Conservation (phyloP, 202 grass and related monocot genomes). For the Schoenoplectus tabernaemontani region DNA sequence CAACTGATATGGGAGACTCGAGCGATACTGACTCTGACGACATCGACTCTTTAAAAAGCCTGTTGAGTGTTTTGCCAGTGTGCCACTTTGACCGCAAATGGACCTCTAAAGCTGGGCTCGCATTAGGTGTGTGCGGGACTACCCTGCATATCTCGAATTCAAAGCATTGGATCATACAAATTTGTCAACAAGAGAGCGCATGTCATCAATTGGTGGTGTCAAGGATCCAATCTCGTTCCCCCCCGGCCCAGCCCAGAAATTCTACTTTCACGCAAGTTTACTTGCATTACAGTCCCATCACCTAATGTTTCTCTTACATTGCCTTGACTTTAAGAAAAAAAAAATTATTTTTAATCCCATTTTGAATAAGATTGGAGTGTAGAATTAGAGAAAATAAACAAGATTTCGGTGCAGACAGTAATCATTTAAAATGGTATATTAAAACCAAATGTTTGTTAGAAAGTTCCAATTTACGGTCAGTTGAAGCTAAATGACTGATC, state of each 20-base stretch:
- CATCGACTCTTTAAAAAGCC: neutral
- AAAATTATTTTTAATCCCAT: slow-evolving; percentile 17
- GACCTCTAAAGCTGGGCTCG: slow-evolving; percentile 45
- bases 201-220: slow-evolving; percentile 24
- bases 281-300: slow-evolving; percentile 39
- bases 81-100: slow-evolving; percentile 38
- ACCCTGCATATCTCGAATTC: slow-evolving; percentile 69
- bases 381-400: neutral
- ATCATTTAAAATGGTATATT: neutral
- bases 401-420: neutral
- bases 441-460: neutral
- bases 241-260: slow-evolving; percentile 56
- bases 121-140: slow-evolving; percentile 85
- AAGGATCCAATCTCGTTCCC: slow-evolving; percentile 66
- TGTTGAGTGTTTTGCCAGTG: neutral
- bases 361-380: neutral
- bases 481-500: neutral
- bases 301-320: slow-evolving; percentile 50
- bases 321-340: slow-evolving; percentile 51
- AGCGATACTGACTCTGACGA: slow-evolving; percentile 13
- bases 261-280: slow-evolving; percentile 68
- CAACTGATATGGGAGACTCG: slow-evolving; percentile 5
- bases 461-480: neutral
- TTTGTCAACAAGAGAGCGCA: slow-evolving; percentile 52
- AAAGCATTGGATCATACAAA: slow-evolving; percentile 92